Conservation (phyloP, 495 filamentous ascomycete genomes). For the Lophiotrema nucula region DNA sequence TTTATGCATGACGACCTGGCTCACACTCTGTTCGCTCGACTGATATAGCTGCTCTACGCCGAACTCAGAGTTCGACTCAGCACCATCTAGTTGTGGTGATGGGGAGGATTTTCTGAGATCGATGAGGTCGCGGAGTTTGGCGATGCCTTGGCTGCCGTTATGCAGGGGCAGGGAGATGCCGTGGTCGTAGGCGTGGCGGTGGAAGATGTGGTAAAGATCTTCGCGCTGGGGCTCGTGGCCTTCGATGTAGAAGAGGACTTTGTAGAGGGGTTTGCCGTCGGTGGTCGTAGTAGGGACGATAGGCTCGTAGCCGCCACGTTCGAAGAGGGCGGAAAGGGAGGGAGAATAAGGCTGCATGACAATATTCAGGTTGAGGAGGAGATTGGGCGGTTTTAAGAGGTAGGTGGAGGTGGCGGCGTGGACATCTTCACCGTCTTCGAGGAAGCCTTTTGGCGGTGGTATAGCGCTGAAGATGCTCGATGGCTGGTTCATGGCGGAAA, state of each 20-base stretch:
- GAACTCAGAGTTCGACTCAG: not conserved
- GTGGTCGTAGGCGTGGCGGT: conserved; percentile 19
- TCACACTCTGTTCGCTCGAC: not conserved
- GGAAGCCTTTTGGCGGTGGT: conserved; percentile 40
- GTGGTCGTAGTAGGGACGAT: conserved; percentile 17
- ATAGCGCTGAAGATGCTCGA: conserved; percentile 32
- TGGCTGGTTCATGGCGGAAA: conserved; percentile 43
- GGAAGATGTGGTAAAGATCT: conserved; percentile 25
- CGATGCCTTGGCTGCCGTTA: not conserved
- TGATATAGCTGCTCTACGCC: not conserved
- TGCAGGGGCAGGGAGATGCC: conserved; percentile 31
- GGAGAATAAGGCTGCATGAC: conserved; percentile 35
- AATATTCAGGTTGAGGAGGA: conserved; percentile 35
- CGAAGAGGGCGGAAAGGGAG: conserved; percentile 26
- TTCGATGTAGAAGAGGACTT: conserved; percentile 37
- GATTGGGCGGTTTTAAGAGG: conserved; percentile 51
- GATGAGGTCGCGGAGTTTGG: conserved; percentile 12
- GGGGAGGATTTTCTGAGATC: not conserved
- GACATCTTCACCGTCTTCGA: conserved; percentile 49
- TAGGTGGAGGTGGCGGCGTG: conserved; percentile 47
- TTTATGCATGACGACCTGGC: conserved; percentile 22
- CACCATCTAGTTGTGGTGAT: not conserved
- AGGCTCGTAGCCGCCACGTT: conserved; percentile 30
- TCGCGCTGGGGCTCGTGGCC: conserved; percentile 27
- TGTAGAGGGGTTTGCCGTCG: conserved; percentile 20